Base-by-base conservation (phyloP, 2,329 filamentous ascomycete species). In the Penicillium janthinellum region DNA sequence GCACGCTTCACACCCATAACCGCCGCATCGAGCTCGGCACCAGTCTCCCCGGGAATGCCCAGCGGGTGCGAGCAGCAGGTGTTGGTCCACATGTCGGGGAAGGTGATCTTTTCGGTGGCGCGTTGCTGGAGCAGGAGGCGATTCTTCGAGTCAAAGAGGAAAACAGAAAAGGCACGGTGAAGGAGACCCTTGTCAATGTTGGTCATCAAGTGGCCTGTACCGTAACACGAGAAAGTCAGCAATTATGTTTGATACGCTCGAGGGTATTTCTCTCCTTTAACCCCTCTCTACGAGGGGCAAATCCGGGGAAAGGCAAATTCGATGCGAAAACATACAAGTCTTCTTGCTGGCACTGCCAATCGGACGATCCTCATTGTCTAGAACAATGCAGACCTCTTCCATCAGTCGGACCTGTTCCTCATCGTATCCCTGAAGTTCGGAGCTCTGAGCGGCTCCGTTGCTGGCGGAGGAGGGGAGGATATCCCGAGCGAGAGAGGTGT, bases 81-180 rank as follows among this genome's bases (percentile, higher is more conserved):
- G 81, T 99, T 99, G 65, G 95, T 99, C 95, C 95, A 99, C 89
- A 97, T 93, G 75, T 96, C 92, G 51, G 95, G 94, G 81, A 99
- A 99, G 6, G 95, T 99, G 74, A 99, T 99, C 83, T 99, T 99
- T 82, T 98, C 94, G 42, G 88, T 82, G 31, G 95, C 95, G 67
- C 95, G 90, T 82, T 98, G 95, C 81, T 99, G 95, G 54, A 99
- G 87, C 47, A 99, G 89, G 61, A 98, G 83, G 70, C 92, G 90
- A 78, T 97, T 96, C 75, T 95, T 85, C 63, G 91, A 89, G 80
- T 98, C 92, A 83, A 99, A 99, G 68, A 99, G 88, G 82, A 99
- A 99, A 68, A 96, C 91, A 60, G 94, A 98, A 79, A 99, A 99
- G 64, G 95, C 95, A 61, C 95, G 92, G 83, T 99, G 95, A 58